phyloP scores from a whole-genome alignment of 306 rosid genomes.

The Dryas octopetala region DNA sequence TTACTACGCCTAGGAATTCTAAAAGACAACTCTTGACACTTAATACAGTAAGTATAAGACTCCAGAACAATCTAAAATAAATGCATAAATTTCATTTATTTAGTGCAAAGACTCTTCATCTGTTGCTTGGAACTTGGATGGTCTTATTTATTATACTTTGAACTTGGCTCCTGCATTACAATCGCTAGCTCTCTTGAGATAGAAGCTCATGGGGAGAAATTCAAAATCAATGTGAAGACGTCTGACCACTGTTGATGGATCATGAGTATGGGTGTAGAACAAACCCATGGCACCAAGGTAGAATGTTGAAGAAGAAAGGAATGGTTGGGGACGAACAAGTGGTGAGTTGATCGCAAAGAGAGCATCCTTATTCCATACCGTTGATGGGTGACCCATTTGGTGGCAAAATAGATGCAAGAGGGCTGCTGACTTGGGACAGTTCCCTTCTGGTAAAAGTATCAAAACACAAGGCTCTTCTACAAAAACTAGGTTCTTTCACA shows the following conservation, averaged over 20 bases:
- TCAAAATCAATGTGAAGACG: background rate
- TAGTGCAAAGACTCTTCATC: no score
- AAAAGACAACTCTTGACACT: no score
- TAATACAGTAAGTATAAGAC: no score
- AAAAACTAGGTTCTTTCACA: background rate
- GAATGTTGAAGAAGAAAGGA: background rate
- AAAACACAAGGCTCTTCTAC: background rate
- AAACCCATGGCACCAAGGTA: background rate
- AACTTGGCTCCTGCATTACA: no score
- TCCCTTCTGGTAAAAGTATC: no score
- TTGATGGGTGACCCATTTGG: background rate
- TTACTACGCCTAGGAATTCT: no score
- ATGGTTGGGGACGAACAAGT: background rate
- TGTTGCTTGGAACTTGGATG: no score
- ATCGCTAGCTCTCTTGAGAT: background rate
- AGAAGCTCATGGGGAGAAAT: background rate
- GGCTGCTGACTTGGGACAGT: no score
- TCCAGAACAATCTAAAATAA: no score
- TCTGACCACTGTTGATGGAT: background rate
- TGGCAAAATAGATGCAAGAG: background rate
- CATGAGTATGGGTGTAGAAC: background rate
- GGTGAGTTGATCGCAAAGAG: background rate
- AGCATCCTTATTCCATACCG: background rate
- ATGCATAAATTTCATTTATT: no score
- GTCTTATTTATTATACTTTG: no score